Percentiles rank a stretch among this genome's conserved stretches.
Evolutionary conservation across 495 filamentous ascomycete species (phyloP).

Genomic region (Daldinia decipiens): DNA sequence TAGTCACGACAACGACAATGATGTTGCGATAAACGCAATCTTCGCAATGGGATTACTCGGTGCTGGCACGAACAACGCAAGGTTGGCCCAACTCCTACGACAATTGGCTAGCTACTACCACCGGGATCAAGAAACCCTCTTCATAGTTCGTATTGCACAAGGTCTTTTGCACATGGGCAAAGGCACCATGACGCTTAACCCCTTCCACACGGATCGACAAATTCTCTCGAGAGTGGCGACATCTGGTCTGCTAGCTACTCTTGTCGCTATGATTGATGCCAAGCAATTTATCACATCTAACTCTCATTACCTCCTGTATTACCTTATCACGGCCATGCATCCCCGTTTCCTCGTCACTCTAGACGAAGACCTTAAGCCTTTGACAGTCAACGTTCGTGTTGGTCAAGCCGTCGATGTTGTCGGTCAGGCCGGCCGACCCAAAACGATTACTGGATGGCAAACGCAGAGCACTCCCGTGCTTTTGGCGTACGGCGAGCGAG

Average conservation of each 20-base stretch:
- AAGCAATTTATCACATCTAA: constrained; percentile 92
- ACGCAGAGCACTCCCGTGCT: constrained; percentile 98
- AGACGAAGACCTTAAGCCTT: constrained; percentile 90
- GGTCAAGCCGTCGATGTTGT: constrained; percentile 99
- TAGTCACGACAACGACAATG: constrained; percentile 98
- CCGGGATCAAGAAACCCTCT: constrained; percentile 91
- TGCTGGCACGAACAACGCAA: constrained; percentile 97
- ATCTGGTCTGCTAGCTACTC: constrained; percentile 87
- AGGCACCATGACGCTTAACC: constrained; percentile 92
- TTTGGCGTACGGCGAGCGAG: constrained; percentile 90
- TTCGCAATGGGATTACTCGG: constrained; percentile 98
- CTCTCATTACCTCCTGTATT: constrained; percentile 96
- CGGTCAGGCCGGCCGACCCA: constrained; percentile 93
- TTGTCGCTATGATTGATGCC: constrained; percentile 91
- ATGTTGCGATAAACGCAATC: constrained; percentile 97
- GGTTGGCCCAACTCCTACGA: constrained; percentile 90
- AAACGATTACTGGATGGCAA: constrained; percentile 99
- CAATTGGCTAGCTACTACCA: constrained; percentile 98
- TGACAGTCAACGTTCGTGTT: constrained; percentile 95
- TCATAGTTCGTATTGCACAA: constrained; percentile 99
- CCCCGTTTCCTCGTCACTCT: constrained; percentile 95
- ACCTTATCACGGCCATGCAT: constrained; percentile 96
- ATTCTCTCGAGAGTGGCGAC: constrained; percentile 91
- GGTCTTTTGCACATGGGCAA: constrained; percentile 99
- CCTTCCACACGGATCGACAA: constrained; percentile 98